Percentiles rank a stretch among this genome's conserved stretches.
These are phyloP conservation scores for Tuber brumale DNA, from an alignment of 495 filamentous ascomycete species.

Conservation along the genomic window DNA sequence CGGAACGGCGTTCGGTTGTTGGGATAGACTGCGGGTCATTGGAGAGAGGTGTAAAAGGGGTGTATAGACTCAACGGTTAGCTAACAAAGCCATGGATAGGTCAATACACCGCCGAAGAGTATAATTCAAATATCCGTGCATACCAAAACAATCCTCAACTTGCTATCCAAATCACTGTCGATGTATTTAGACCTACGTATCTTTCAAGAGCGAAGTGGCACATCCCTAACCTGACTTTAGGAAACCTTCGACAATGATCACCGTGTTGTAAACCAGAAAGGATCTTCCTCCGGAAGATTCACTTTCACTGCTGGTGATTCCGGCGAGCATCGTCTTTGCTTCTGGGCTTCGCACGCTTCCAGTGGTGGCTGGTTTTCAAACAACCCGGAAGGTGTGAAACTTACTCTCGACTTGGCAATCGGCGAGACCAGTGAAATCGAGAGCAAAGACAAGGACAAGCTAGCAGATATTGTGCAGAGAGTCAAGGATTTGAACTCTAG, in stretches of 20 bases:
- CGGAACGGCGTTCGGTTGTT: neutral
- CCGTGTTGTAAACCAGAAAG: constrained; percentile 81
- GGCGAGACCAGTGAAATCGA: constrained; percentile 94
- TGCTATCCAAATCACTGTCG: constrained; percentile 82
- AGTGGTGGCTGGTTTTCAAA: constrained; percentile 63
- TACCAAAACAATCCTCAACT: constrained; percentile 67
- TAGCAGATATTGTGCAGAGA: constrained; percentile 80
- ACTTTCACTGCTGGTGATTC: constrained; percentile 93
- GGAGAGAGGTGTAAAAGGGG: neutral
- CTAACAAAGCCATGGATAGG: constrained; percentile 47
- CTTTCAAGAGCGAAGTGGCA: neutral
- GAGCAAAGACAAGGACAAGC: constrained; percentile 87
- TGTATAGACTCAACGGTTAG: constrained; percentile 10
- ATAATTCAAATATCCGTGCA: constrained; percentile 56
- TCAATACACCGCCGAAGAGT: constrained; percentile 77
- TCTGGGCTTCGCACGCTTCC: constrained; percentile 66
- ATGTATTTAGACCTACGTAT: constrained; percentile 46
- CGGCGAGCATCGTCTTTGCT: constrained; percentile 91
- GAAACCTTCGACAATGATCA: constrained; percentile 98
- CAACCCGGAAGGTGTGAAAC: constrained; percentile 65
- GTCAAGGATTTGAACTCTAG: constrained; percentile 84
- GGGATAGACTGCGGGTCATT: neutral
- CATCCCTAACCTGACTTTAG: constrained; percentile 40
- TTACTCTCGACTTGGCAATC: constrained; percentile 87
- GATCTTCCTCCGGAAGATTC: constrained; percentile 70